A percentile compares a stretch with the other conserved stretches of the same genome.
These are phyloP conservation scores for Platismatia glauca DNA, from an alignment of 495 filamentous ascomycete species.

Conservation along the genomic window DNA sequence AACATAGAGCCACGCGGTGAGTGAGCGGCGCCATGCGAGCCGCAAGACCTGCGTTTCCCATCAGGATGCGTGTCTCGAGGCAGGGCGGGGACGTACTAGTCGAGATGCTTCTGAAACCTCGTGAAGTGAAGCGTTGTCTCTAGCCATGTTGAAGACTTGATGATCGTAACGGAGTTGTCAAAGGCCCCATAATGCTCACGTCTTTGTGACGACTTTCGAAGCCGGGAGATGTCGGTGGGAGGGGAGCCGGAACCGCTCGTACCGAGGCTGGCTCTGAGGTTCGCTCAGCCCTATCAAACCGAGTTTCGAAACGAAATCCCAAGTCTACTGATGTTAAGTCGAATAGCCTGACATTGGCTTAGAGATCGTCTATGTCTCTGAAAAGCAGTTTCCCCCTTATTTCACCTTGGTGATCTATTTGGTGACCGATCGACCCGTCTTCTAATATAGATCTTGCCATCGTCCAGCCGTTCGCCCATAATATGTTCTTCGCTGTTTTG, in stretches of 20 bases:
- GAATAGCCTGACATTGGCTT: background rate
- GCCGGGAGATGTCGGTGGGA: background rate
- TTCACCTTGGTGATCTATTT: background rate
- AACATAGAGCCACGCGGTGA: conserved; percentile 42
- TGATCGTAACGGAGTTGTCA: background rate
- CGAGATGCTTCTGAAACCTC: conserved; percentile 2
- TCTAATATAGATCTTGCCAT: conserved; percentile 23
- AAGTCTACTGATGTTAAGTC: background rate
- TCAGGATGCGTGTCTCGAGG: background rate
- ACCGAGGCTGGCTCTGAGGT: too few relatives aligned
- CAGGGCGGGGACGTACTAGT: background rate
- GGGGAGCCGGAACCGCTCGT: background rate
- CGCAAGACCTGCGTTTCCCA: conserved; percentile 17
- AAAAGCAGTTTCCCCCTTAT: background rate
- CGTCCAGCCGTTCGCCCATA: conserved; percentile 21
- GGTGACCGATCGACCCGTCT: conserved; percentile 16
- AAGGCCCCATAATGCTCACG: background rate
- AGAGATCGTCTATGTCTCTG: background rate
- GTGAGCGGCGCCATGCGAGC: conserved; percentile 29
- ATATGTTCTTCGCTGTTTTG: conserved; percentile 19
- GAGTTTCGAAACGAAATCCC: background rate
- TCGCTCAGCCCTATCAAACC: conserved; percentile 4
- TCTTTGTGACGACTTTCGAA: background rate
- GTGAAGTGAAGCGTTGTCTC: background rate
- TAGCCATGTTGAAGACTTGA: background rate